Conservation (phyloP, 116 monocot species). For the Cymodocea nodosa region DNA sequence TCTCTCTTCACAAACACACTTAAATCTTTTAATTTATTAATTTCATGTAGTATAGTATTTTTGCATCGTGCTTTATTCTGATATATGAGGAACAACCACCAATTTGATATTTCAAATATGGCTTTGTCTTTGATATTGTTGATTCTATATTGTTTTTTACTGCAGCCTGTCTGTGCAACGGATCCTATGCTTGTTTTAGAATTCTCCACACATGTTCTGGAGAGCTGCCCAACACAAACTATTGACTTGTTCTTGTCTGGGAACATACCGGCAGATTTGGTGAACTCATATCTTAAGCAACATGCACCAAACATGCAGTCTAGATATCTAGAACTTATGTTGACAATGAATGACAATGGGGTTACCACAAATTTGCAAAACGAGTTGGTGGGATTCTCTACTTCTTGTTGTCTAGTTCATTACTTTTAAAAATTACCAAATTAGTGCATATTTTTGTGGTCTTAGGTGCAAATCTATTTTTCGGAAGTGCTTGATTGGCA, state of each 20-base stretch:
- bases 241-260: constrained; percentile 93
- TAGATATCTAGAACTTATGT: constrained; percentile 94
- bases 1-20: too few species aligned
- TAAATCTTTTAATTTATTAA: too few species aligned
- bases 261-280: constrained; percentile 95
- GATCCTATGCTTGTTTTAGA: constrained; percentile 98
- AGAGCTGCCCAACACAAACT: constrained; percentile 91
- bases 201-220: constrained; percentile 69
- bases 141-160: constrained; percentile 3
- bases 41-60: too few species aligned
- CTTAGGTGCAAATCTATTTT: constrained; percentile 97
- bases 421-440: not conserved
- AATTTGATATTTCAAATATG: too few species aligned
- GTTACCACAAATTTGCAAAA: constrained; percentile 76
- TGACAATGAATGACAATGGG: constrained; percentile 75
- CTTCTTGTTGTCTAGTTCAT: constrained; percentile 1
- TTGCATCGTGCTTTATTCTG: too few species aligned
- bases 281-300: constrained; percentile 96
- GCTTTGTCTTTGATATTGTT: not conserved
- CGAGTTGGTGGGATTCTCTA: constrained; percentile 58
- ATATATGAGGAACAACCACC: too few species aligned
- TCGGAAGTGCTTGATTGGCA: constrained; percentile 98
- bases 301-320: constrained; percentile 93
- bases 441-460: constrained; percentile 7
- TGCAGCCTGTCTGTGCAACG: constrained; percentile 81